Evolutionary conservation across 1,284 basidiomycete genomes (phyloP), one percentile per base, ranked within the genome.

Genomic region (Gymnopus androsaceus): DNA sequence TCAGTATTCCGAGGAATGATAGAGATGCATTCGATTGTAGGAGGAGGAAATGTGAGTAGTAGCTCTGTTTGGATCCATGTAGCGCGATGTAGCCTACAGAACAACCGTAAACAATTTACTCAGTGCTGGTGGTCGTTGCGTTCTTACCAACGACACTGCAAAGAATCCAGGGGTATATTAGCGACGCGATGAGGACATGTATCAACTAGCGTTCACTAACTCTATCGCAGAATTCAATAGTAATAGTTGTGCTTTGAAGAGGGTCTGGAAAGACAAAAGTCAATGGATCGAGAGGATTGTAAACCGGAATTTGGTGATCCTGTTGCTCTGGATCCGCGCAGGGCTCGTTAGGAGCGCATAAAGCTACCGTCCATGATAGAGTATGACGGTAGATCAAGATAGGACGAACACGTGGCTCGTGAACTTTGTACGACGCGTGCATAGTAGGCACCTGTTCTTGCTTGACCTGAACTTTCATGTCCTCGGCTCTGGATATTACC

Each of bases 51-150:
- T 0, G 94, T 95, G 47, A 96, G 72, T 65, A 94, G 83, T 19
- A 96, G 79, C 65, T 96, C 94, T 0, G 94, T 96, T 58, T 92
- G 89, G 3, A 86, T 82, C 94, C 94, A 96, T 12, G 83, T 84
- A 34, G 94, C 93, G 65, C 94, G 81, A 62, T 93, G 91, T 25
- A 92, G 76, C 91, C 91, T 92, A 63, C 46, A 57, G n/a, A 17
- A 9, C 25, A 15, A 28, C 8, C 8, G 36, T 17, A 19, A 12
- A 25, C n/a, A 12, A 34, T 12, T 31, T 11, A 40, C 2, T 34
- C 42, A 51, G n/a, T 30, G 12, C 12, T 19, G 7, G n/a, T 34
- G 3, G 21, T n/a, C 19, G 3, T n/a, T 21, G 11, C 14, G 36
- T 17, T 51, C 78, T 64, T 67, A 88, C 88, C 88, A 90, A 67